phyloP scores from a whole-genome alignment of 2,329 filamentous ascomycete genomes.

The Emericellopsis cladophorae region DNA sequence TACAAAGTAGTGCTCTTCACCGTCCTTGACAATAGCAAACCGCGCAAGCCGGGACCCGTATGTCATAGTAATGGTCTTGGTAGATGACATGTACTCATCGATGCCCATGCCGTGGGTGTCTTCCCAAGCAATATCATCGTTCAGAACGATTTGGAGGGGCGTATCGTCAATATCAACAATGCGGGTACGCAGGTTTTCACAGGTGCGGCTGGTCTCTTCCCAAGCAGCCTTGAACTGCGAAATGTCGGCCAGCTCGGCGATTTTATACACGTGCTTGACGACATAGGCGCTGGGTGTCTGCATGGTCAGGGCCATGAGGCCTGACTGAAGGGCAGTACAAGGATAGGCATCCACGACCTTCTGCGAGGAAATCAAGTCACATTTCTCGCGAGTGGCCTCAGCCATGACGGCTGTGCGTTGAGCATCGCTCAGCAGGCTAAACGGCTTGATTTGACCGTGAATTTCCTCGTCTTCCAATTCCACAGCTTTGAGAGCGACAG shows the following conservation, averaged over 20 bases:
- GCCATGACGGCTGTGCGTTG: not conserved
- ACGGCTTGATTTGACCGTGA: not conserved
- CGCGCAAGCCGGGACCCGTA: not conserved
- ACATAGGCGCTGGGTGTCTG: constrained; percentile 18
- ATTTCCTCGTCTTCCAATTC: not conserved
- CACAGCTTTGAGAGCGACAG: not conserved
- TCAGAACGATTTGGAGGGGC: not conserved
- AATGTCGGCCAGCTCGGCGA: constrained; percentile 7
- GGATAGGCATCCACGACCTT: constrained; percentile 1
- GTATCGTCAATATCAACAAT: not conserved
- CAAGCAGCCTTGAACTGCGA: constrained; percentile 13
- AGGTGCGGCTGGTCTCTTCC: constrained; percentile 4
- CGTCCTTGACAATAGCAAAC: constrained; percentile 1
- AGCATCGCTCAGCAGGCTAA: not conserved
- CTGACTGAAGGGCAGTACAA: constrained; percentile 4
- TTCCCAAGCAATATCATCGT: not conserved
- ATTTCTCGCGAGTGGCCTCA: not conserved
- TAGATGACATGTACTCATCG: not conserved
- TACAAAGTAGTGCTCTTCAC: constrained; percentile 3
- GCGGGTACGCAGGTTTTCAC: constrained; percentile 2
- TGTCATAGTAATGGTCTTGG: not conserved
- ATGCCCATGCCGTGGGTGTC: not conserved
- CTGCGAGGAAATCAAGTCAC: not conserved
- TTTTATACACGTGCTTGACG: constrained; percentile 2
- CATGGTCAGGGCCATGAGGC: constrained; percentile 18